Conservation (phyloP, 225 moss, liverwort and hornwort species). For the Polytrichum formosum region DNA sequence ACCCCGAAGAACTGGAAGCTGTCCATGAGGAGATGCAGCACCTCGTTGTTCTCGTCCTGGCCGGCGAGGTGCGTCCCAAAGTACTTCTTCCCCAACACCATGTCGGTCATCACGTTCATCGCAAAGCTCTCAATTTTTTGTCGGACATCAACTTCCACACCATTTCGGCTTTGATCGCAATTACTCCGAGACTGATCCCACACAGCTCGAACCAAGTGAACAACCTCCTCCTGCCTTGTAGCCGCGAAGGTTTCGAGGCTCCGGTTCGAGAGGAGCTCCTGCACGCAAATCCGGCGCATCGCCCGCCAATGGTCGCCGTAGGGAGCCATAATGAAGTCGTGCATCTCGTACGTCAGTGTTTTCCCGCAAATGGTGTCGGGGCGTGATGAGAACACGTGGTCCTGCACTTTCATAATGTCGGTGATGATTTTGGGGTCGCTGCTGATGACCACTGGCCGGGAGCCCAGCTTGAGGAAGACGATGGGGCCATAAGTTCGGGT, state of each 20-base stretch:
- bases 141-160: background rate
- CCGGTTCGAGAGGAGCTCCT: background rate
- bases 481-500: slow-evolving; percentile 35
- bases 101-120: background rate
- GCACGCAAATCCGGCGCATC: background rate
- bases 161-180: no score
- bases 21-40: background rate
- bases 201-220: background rate
- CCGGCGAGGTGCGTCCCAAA: background rate
- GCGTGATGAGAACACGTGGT: slow-evolving; percentile 14
- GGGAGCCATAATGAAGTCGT: slow-evolving; percentile 1
- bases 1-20: background rate
- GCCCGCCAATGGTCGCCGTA: background rate
- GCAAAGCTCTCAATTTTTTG: background rate
- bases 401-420: slow-evolving; percentile 27
- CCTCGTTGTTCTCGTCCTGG: background rate
- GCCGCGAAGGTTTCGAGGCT: background rate
- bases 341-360: background rate
- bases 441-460: slow-evolving; percentile 23
- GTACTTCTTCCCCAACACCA: slow-evolving; percentile 8
- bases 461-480: slow-evolving; percentile 35
- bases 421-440: slow-evolving; percentile 25
- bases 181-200: background rate
- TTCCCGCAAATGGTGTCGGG: background rate
- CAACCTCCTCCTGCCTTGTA: background rate